Base-by-base conservation (phyloP, 495 filamentous ascomycete species). In the Podospora conica region DNA sequence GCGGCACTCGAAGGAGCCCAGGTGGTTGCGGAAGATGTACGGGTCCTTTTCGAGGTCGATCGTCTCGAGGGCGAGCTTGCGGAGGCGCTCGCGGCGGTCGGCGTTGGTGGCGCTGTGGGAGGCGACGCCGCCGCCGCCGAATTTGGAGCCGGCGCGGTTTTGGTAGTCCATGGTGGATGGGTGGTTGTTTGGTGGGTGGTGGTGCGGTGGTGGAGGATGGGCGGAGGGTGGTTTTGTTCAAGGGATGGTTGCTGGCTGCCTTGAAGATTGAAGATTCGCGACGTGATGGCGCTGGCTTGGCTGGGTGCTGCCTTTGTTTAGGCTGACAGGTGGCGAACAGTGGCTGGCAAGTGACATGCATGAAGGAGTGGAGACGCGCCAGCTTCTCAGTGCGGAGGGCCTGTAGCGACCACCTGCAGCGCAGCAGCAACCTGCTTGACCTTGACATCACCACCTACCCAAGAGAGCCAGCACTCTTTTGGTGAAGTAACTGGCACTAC, bases 21-120 rank as follows among this genome's bases (percentile, higher is more conserved):
- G 91, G 73, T 99, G 95, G 81, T 99, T 99, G 75, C 96, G 96
- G 90, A 99, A 98, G 85, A 99, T 97, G 84, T 98, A 99, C 0
- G 95, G 95, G 81, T 99, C 95, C 80, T 98, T 98, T 76, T 98
- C 96, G 56, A 99, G 88, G 79, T 99, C 96, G 83, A 99, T 99
- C 21, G 91, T 92, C 81, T 99, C 95, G 68, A 99, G 90, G 12
- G 95, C 95, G 72, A 99, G 92, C 81, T 96, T 96, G 75, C 95
- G 94, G 22, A 98, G 88, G 62, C 96, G 93, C 78, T 98, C 96
- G 70, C 95, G 91, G 53, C 95, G 91, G 83, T 99, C 95, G 61
- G 96, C 93, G 77, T 98, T 99, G 55, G 92, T 94, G 63, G 91
- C 89, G 73, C 88, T 92, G 76, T 93, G 88, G 8, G 93, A 96